Evolutionary conservation across 495 filamentous ascomycete species (phyloP), one percentile per base, ranked within the genome.

Genomic region (Aspergillus homomorphus): DNA sequence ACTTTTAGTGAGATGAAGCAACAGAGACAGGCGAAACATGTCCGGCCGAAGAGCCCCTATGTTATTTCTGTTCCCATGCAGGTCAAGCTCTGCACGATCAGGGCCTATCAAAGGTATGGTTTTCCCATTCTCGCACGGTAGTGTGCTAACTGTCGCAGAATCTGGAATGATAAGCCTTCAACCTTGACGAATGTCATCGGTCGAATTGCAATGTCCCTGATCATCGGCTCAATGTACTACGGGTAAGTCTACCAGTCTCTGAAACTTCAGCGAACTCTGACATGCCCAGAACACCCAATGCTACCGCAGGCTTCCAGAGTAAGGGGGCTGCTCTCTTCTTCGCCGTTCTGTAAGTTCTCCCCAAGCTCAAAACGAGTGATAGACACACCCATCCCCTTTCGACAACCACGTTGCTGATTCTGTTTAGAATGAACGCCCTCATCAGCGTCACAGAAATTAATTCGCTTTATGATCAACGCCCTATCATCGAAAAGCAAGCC

Each of bases 301-400:
- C 61, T 84, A 87, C 53, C 60, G 74, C 58, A 80, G 84, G 73
- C 3, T 94, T 96, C 72, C 96, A 86, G 76, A 83, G 84, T 63
- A 84, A 90, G 60, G 91, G 89, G 19, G 89, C 89, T 54, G 80
- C 94, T 9, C 76, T 97, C 21, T 98, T 96, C 82, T 96, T 96
- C 65, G 88, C 91, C 53, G 86, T 94, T 59, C 76, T 96, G 61
- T 94, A 76, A 89, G 92, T 71, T 23, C 43, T 3, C 23, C 18
- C 30, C 21, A 9, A 30, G n/a, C n/a, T 54, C 68, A 1, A 23
- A 19, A 48, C 19, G 4, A 21, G n/a, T 30, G 26, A 4, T 4
- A 10, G 10, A 10, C 26, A 30, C 26, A 30, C 4, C 26, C 26
- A n/a, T n/a, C n/a, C n/a, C n/a, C n/a, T n/a, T n/a, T 38, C 33